Evolutionary conservation across 768 basidiomycete species (phyloP).

Genomic region (Roridomyces roridus): DNA sequence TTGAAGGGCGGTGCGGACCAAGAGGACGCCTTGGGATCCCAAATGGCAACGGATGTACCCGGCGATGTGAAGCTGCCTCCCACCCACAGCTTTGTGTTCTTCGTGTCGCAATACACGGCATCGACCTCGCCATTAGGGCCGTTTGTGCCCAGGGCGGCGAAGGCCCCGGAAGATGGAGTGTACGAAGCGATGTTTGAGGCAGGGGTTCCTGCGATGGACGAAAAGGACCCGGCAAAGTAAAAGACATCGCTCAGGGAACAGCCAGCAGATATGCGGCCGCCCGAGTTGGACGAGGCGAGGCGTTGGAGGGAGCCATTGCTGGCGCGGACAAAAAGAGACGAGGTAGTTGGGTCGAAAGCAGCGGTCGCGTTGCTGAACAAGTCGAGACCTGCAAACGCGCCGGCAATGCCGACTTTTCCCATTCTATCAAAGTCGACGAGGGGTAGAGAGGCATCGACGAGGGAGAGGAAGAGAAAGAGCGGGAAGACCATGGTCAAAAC

Average conservation of each 20-base stretch:
- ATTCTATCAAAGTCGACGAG: constrained; percentile 79
- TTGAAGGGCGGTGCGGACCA: constrained; percentile 86
- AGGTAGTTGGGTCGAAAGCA: constrained; percentile 71
- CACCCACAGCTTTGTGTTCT: constrained; percentile 73
- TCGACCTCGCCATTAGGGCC: constrained; percentile 81
- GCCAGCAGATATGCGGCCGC: constrained; percentile 77
- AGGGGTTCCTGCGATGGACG: constrained; percentile 63
- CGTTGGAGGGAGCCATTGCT: constrained; percentile 68
- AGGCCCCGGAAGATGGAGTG: constrained; percentile 57
- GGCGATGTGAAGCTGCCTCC: constrained; percentile 80
- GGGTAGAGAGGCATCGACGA: constrained; percentile 50
- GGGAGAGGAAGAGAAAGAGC: constrained; percentile 34
- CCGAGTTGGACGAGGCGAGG: constrained; percentile 79
- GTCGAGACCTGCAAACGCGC: constrained; percentile 88
- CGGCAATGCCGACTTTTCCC: constrained; percentile 90
- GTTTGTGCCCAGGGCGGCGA: constrained; percentile 66
- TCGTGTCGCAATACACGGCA: constrained; percentile 78
- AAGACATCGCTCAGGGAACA: constrained; percentile 73
- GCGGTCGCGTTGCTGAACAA: constrained; percentile 66
- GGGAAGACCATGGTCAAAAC: constrained; percentile 22
- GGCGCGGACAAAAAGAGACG: constrained; percentile 73
- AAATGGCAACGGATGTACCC: constrained; percentile 71
- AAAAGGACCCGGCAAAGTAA: constrained; percentile 87
- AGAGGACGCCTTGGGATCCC: constrained; percentile 61
- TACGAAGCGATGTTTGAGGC: constrained; percentile 83